Percentiles rank a stretch among this genome's conserved stretches.
Evolutionary conservation across 345 rosid genomes (phyloP).

Genomic region (Garcia nutans): DNA sequence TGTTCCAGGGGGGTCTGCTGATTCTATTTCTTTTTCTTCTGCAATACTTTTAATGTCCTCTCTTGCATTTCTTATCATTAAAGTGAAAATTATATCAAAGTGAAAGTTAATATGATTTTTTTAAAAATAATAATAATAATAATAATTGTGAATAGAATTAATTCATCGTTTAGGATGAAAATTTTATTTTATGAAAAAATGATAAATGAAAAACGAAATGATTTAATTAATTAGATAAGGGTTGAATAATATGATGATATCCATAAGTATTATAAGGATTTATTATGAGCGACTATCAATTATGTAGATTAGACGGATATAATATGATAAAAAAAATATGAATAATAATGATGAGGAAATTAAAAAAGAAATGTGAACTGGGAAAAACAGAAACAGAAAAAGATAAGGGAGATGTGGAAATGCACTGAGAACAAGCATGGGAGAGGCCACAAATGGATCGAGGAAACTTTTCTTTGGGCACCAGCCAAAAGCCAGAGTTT

Average conservation of each 20-base stretch:
- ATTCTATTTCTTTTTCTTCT: conserved; percentile 8
- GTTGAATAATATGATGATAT: too few species aligned
- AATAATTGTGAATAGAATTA: too few species aligned
- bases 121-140: too few species aligned
- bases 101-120: too few species aligned
- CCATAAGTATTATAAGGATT: too few species aligned
- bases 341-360: neutral
- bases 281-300: neutral
- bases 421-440: neutral
- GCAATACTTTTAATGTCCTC: neutral
- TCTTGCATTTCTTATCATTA: neutral
- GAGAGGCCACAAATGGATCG: neutral
- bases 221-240: too few species aligned
- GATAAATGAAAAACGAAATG: too few species aligned
- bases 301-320: neutral
- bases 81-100: too few species aligned
- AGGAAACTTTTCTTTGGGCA: neutral
- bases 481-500: neutral
- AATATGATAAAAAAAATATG: neutral
- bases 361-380: neutral
- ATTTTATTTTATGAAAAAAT: too few species aligned
- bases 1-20: neutral
- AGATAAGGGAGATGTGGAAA: neutral
- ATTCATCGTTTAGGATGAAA: neutral
- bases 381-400: neutral